A percentile compares a stretch with the other conserved stretches of the same genome.
phyloP scores from a whole-genome alignment of 2,329 filamentous ascomycete genomes.

The Aspergillus unguis region DNA sequence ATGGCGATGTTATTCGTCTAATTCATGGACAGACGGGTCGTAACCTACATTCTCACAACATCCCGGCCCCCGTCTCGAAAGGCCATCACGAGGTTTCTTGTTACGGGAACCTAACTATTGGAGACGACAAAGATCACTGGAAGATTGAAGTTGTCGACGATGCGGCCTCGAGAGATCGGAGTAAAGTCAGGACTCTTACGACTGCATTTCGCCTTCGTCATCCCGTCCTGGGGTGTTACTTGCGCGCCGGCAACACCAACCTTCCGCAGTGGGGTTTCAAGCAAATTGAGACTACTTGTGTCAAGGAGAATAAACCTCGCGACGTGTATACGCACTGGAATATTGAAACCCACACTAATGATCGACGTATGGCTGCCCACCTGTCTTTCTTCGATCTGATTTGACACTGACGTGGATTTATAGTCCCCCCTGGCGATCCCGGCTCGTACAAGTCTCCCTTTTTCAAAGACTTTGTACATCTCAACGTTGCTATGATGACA shows the following conservation, averaged over 20 bases:
- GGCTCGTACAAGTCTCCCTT: constrained; percentile 95
- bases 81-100: constrained; percentile 87
- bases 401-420: constrained; percentile 10
- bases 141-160: constrained; percentile 86
- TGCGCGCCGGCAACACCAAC: constrained; percentile 92
- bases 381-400: not conserved
- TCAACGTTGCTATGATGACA: constrained; percentile 99
- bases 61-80: constrained; percentile 86
- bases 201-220: constrained; percentile 89
- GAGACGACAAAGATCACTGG: constrained; percentile 98
- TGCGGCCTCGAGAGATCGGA: constrained; percentile 79
- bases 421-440: constrained; percentile 83
- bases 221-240: constrained; percentile 78
- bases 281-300: constrained; percentile 96
- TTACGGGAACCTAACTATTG: constrained; percentile 92
- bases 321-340: constrained; percentile 99
- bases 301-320: constrained; percentile 84
- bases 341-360: constrained; percentile 90
- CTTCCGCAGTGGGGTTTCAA: constrained; percentile 99
- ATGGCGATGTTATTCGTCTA: constrained; percentile 76
- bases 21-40: constrained; percentile 94
- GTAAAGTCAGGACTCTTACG: constrained; percentile 82
- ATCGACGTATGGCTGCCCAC: constrained; percentile 65
- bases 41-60: constrained; percentile 92
- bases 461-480: constrained; percentile 93